A percentile compares a stretch with the other conserved stretches of the same genome.
Evolutionary conservation across 2,329 filamentous ascomycete species (phyloP).

Genomic region (Dothideomycetes sp.): DNA sequence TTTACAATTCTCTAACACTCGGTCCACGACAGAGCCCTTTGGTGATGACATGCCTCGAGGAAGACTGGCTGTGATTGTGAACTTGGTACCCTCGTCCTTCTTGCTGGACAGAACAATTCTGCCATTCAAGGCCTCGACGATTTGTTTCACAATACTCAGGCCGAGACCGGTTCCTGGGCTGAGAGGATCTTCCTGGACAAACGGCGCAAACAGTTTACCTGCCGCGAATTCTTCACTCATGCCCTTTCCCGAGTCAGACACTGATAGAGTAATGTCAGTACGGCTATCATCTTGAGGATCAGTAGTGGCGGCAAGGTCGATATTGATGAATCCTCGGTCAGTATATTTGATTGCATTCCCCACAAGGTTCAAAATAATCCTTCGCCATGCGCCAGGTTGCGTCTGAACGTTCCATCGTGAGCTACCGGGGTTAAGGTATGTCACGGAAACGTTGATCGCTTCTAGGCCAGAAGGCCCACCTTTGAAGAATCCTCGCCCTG

Average conservation of each 20-base stretch:
- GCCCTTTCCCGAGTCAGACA: slow-evolving; percentile 55
- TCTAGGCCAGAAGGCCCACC: neutral
- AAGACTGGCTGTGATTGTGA: slow-evolving; percentile 26
- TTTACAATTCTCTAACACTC: neutral
- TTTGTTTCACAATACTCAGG: slow-evolving; percentile 47
- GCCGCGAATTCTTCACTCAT: slow-evolving; percentile 54
- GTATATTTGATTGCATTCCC: slow-evolving; percentile 13
- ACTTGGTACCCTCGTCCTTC: slow-evolving; percentile 43
- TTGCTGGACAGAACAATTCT: slow-evolving; percentile 38
- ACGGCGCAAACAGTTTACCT: slow-evolving; percentile 51
- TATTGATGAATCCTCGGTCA: slow-evolving; percentile 7
- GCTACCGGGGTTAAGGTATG: neutral
- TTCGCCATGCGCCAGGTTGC: slow-evolving; percentile 21
- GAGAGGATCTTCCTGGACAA: slow-evolving; percentile 52
- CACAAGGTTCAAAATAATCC: slow-evolving; percentile 12
- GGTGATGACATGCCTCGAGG: neutral
- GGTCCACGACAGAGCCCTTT: neutral
- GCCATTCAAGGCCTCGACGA: slow-evolving; percentile 17
- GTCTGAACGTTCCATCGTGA: slow-evolving; percentile 30
- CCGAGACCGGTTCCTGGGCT: slow-evolving; percentile 54
- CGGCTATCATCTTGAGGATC: slow-evolving; percentile 2
- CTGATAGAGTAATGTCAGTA: slow-evolving; percentile 14
- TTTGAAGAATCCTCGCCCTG: neutral
- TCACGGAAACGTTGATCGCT: neutral
- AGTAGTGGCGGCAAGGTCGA: slow-evolving; percentile 12